phyloP scores from a whole-genome alignment of 2,329 filamentous ascomycete species.

The Chrysoporthe austroafricana region DNA sequence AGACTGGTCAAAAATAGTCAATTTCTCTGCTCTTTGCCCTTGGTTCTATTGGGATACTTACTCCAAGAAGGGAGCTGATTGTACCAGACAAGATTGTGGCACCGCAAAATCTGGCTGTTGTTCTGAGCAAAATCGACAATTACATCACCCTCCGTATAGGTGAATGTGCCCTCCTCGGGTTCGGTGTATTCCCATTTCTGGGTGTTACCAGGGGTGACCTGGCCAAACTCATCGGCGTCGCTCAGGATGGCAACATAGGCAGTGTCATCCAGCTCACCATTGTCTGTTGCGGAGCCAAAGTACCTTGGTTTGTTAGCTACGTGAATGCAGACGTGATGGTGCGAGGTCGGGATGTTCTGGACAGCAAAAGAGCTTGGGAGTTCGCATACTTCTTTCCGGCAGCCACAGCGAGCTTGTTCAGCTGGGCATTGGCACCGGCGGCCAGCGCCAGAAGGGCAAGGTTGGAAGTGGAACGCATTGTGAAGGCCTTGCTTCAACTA shows the following conservation, averaged over 20 bases:
- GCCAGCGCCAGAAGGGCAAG: conserved; percentile 27
- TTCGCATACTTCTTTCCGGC: conserved; percentile 49
- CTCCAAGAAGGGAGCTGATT: conserved; percentile 56
- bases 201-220: conserved; percentile 66
- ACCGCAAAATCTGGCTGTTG: conserved; percentile 59
- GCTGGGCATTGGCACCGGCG: conserved; percentile 35
- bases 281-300: conserved; percentile 69
- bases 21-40: neutral
- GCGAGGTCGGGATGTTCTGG: neutral
- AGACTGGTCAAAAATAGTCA: conserved; percentile 7
- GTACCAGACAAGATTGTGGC: conserved; percentile 63
- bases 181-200: conserved; percentile 69
- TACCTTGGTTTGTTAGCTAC: conserved; percentile 41
- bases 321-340: no score
- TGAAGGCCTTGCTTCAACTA: conserved; percentile 25
- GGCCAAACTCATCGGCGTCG: conserved; percentile 62
- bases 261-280: conserved; percentile 55
- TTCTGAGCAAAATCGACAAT: conserved; percentile 51
- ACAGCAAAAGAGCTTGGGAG: neutral
- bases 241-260: conserved; percentile 60
- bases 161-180: conserved; percentile 58
- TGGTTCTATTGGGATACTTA: neutral
- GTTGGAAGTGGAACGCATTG: conserved; percentile 27
- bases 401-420: conserved; percentile 57
- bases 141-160: conserved; percentile 60